Evolutionary conservation across 495 filamentous ascomycete species (phyloP), one percentile per base, ranked within the genome.

Genomic region (Penicillium flavigenum): DNA sequence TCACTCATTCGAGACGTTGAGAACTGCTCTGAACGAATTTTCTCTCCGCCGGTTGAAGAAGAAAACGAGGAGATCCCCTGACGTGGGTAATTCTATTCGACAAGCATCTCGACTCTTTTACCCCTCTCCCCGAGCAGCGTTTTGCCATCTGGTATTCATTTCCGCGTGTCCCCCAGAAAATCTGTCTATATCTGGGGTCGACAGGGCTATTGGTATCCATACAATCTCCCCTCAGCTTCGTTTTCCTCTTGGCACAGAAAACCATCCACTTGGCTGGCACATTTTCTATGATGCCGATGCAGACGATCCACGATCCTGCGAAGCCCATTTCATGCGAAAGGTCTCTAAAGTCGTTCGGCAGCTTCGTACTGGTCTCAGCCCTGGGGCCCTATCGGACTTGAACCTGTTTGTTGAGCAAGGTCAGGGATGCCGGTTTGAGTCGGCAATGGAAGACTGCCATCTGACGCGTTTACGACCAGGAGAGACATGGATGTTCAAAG

Each of bases 161-260:
- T 63, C 66, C 29, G 57, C 62, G 3, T 51, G 29, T 0, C 42
- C 57, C 2, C 61, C 56, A 29, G 24, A 31, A 19, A 47, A 22
- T 8, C 29, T 64, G 2, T 44, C 24, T 6, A 45, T 69, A 7
- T 58, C 64, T 26, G 54, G 26, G 20, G 59, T 67, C 29, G 58
- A 69, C 54, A 48, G 49, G 11, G 59, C 57, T 2, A 67, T 69
- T 34, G 66, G 66, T 12, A 55, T 69, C n/a, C 62, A 67, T 16
- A 69, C 66, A 4, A 56, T 69, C 29, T 63, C 66, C 19, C 64
- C 66, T 2, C 49, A 63, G 11, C 5, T 41, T 10, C 56, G 27
- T 10, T 56, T 63, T 16, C 64, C 64, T 5, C 6, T 69, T 20
- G 39, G 45, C 3, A 47, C 42, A 17, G 36, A 17, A 22, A 31